Evolutionary conservation across 306 rosid genomes (phyloP), one percentile per base, ranked within the genome.

Genomic region (Cucurbita pepo): DNA sequence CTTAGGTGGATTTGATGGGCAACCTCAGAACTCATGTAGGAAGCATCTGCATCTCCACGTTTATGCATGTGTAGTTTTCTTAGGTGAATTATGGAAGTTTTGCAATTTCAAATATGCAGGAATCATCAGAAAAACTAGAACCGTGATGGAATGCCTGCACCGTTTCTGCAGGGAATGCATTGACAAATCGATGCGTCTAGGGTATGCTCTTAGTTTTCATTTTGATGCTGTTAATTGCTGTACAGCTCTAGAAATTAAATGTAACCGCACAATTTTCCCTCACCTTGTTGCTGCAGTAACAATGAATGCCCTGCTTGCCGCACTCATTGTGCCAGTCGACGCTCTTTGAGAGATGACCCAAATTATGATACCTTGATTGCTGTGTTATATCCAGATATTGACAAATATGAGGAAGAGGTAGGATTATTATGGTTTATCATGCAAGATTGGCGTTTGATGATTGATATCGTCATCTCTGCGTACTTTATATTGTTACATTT

Each of bases 291-390:
- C 36, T 82, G 72, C 79, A 92, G 97, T 66, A 89, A 92, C 76
- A 89, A 92, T 77, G 96, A 89, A 83, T 92, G 97, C 61, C 96
- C 96, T 52, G 87, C 91, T 70, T 89, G 94, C 76, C 96, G 97
- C 56, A 88, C 90, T n/a, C 95, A 89, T 75, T 88, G 88, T 84
- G 90, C 97, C 58, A 89, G 97, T 78, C 95, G 92, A 48, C 90
- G 92, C 71, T 89, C 97, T 21, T 43, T 89, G 61, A 87, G 96
- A 80, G 96, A 89, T 73, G 97, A 92, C 55, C 92, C 96, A 14
- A 92, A 89, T 60, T 92, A 75, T 71, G 97, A 92, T 76, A 77
- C 86, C 59, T 76, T 89, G 77, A 89, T 89, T 76, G 83, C 96
- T 66, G 84, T 80, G 73, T 47, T 92, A n/a, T 88, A 79, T 85